These are phyloP conservation scores for Chlorella sp. DNA, from an alignment of 139 green algal genomes.

Conservation along the genomic window DNA sequence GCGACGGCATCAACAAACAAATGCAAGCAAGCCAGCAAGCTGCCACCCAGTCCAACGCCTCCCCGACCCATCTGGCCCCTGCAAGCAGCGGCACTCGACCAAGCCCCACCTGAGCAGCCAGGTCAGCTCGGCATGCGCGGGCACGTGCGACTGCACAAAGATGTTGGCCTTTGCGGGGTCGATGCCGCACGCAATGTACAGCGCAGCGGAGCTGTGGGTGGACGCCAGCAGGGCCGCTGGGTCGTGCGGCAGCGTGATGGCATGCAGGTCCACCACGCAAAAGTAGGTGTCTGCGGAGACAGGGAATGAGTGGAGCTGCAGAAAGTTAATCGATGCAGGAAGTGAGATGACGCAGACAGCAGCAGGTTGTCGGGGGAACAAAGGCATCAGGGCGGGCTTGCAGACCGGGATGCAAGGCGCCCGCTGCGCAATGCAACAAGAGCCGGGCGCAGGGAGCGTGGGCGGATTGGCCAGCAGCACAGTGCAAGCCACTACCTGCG, in stretches of 20 bases:
- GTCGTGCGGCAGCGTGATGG: constrained; percentile 93
- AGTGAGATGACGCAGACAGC: too few species aligned
- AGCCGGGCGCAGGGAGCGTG: not conserved
- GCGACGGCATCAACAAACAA: too few species aligned
- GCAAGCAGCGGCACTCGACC: not conserved
- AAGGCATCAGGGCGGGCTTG: too few species aligned
- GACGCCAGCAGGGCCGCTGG: constrained; percentile 80
- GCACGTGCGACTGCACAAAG: constrained; percentile 95
- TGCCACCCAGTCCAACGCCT: not conserved
- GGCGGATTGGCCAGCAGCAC: not conserved
- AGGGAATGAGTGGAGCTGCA: too few species aligned
- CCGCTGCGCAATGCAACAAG: not conserved
- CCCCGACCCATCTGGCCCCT: not conserved
- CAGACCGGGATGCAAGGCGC: too few species aligned
- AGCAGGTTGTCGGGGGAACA: too few species aligned
- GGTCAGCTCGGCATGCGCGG: constrained; percentile 91
- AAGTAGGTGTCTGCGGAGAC: constrained; percentile 92
- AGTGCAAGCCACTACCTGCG: not conserved
- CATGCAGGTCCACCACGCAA: constrained; percentile 97
- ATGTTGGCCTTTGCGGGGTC: constrained; percentile 82
- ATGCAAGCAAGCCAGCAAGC: too few species aligned
- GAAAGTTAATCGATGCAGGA: too few species aligned
- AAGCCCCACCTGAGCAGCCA: constrained; percentile 91
- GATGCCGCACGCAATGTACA: constrained; percentile 95
- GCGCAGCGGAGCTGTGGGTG: constrained; percentile 83